Evolutionary conservation across 2,329 filamentous ascomycete species (phyloP), one percentile per base, ranked within the genome.

Genomic region (Beauveria sp.): DNA sequence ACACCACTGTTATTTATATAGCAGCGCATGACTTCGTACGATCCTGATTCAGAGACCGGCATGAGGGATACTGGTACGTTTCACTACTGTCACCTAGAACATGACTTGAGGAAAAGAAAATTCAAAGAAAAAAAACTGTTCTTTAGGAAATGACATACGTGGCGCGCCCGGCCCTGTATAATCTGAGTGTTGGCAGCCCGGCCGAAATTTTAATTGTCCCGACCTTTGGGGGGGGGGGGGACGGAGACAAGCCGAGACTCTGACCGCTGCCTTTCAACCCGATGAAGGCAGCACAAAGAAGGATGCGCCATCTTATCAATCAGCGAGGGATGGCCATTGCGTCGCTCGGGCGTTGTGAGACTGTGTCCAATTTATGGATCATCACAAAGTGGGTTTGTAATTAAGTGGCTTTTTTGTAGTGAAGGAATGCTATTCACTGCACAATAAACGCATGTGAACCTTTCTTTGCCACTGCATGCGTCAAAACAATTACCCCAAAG

Each of bases 271-370:
- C 31, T 34, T 34, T 34, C 31, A 10, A 34, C 10, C 34, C 12
- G 12, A 38, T 38, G 16, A 14, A 49, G 28, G 43, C 43, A 22
- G 26, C 55, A 50, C 18, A 42, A 56, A 56, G 46, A 56, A 56
- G 42, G 42, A 48, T 20, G 54, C 55, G 45, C 55, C 55, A 50
- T 50, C 55, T 58, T 58, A 58, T 58, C 55, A 58, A 58, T 58
- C 55, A 58, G 45, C 16, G 16, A 38, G n/a, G n/a, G 12, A 20
- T n/a, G 24, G 24, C 24, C 40, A 20, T 20, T 34, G 28, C 34
- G 24, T 45, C 9, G 24, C 5, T 31, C 10, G 14, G 16, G 22
- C 18, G 26, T 56, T 22, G 18, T 18, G 34, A 38, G 34, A 18
- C 26, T 10, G 48, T 31, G 10, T 28, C 18, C 18, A 20, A 14